These are phyloP conservation scores for Pulicaria dysenterica DNA, from an alignment of 129 eudicot genomes.

Conservation along the genomic window DNA sequence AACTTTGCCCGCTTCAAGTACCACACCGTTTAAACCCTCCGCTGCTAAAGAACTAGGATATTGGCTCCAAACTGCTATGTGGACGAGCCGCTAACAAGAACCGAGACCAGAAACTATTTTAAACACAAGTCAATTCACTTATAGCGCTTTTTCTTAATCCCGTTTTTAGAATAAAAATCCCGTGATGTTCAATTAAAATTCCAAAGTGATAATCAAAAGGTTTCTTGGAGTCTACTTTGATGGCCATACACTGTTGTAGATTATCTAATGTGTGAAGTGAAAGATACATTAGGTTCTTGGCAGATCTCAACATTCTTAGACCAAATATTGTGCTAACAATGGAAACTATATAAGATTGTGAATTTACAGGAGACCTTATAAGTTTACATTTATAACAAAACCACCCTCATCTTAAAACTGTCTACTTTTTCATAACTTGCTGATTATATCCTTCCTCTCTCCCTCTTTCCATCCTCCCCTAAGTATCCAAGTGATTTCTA, in stretches of 20 bases:
- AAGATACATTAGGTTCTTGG: neutral
- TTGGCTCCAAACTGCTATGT: too few relatives aligned
- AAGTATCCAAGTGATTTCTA: neutral
- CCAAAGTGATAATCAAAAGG: too few relatives aligned
- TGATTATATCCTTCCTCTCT: neutral
- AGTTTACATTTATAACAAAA: slow-evolving; percentile 24
- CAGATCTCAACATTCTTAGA: neutral
- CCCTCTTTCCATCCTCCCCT: slow-evolving; percentile 17
- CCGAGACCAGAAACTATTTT: too few relatives aligned
- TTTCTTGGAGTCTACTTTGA: too few relatives aligned
- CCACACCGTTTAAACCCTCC: too few relatives aligned
- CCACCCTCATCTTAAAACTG: slow-evolving; percentile 5
- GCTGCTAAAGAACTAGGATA: too few relatives aligned
- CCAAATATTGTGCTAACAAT: neutral
- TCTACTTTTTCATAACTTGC: slow-evolving; percentile 1
- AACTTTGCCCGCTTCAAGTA: too few relatives aligned
- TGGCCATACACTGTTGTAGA: neutral
- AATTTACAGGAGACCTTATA: slow-evolving; percentile 20
- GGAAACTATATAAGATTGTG: slow-evolving; percentile 3
- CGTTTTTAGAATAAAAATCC: too few relatives aligned
- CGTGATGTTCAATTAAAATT: too few relatives aligned
- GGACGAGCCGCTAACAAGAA: too few relatives aligned
- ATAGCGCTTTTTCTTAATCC: too few relatives aligned
- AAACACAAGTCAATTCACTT: too few relatives aligned
- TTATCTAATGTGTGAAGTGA: neutral